phyloP scores from a whole-genome alignment of 768 basidiomycete species.

The Sistotremastrum suecicum region DNA sequence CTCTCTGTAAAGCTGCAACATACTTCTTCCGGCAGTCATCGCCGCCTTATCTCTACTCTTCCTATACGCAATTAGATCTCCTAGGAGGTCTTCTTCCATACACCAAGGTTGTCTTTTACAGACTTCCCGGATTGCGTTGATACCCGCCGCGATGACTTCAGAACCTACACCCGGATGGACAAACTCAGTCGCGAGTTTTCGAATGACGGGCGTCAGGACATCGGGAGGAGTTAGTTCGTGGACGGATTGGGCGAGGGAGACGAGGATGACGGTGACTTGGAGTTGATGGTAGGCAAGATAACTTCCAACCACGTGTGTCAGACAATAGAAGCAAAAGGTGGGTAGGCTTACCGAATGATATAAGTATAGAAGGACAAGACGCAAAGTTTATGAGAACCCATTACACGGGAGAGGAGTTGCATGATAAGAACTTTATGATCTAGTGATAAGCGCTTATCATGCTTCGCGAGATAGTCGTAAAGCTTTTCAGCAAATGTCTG shows the following conservation, averaged over 20 bases:
- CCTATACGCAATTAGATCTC: constrained; percentile 86
- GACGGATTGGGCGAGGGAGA: constrained; percentile 84
- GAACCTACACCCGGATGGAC: constrained; percentile 94
- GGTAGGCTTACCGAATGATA: constrained; percentile 38
- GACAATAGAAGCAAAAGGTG: background rate
- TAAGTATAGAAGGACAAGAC: constrained; percentile 94
- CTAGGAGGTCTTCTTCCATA: constrained; percentile 89
- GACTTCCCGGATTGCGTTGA: constrained; percentile 93
- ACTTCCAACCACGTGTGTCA: constrained; percentile 22
- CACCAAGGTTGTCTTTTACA: constrained; percentile 90
- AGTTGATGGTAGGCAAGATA: constrained; percentile 90
- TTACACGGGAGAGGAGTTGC: constrained; percentile 90
- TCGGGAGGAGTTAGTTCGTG: constrained; percentile 95
- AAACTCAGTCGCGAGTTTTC: constrained; percentile 89
- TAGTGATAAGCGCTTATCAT: constrained; percentile 91
- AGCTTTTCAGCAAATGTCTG: constrained; percentile 93
- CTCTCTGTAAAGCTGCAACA: constrained; percentile 87
- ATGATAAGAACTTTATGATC: constrained; percentile 96
- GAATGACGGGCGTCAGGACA: constrained; percentile 73
- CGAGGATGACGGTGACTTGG: constrained; percentile 84
- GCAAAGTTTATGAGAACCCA: constrained; percentile 85
- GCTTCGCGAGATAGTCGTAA: constrained; percentile 65
- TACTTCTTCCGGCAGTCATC: constrained; percentile 72
- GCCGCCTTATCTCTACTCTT: constrained; percentile 94
- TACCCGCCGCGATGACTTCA: constrained; percentile 92